Evolutionary conservation across 2,329 filamentous ascomycete genomes (phyloP).

Genomic region (Ilyonectria sp.): DNA sequence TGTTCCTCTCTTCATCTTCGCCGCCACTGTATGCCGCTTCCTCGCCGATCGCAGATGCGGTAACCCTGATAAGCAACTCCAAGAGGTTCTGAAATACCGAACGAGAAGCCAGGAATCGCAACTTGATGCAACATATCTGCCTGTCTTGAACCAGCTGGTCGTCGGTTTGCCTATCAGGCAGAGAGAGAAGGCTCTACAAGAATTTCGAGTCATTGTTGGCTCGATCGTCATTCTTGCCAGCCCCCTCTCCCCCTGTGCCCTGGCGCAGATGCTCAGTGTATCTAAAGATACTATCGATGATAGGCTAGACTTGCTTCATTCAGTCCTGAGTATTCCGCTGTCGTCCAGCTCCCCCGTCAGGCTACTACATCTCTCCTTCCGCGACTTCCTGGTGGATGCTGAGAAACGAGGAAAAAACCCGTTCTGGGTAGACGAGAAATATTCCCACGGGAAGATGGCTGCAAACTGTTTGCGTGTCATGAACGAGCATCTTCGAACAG

Average conservation of each 20-base stretch:
- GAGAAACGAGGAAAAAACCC: slow-evolving; percentile 41
- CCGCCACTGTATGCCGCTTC: slow-evolving; percentile 54
- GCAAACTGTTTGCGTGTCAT: slow-evolving; percentile 18
- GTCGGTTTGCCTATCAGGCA: not conserved
- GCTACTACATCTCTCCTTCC: slow-evolving; percentile 51
- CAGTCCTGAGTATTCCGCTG: slow-evolving; percentile 20
- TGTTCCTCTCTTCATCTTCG: slow-evolving; percentile 55
- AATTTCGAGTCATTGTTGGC: slow-evolving; percentile 5
- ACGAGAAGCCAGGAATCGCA: slow-evolving; percentile 18
- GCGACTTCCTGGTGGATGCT: slow-evolving; percentile 55
- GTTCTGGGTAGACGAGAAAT: slow-evolving; percentile 57
- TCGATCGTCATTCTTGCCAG: slow-evolving; percentile 7
- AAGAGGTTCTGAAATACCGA: slow-evolving; percentile 41
- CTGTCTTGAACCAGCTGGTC: not conserved
- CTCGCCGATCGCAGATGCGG: slow-evolving; percentile 40
- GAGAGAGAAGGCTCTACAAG: not conserved
- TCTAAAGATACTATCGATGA: slow-evolving; percentile 28
- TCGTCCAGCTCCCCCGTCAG: not conserved
- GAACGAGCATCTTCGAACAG: not conserved
- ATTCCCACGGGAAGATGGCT: slow-evolving; percentile 52
- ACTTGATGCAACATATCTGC: not conserved
- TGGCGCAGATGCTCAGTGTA: slow-evolving; percentile 45
- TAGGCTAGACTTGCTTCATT: slow-evolving; percentile 37
- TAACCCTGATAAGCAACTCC: slow-evolving; percentile 42
- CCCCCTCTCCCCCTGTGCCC: slow-evolving; percentile 36